These are phyloP conservation scores for Ilyonectria sp. DNA, from an alignment of 2,329 filamentous ascomycete species.

Conservation along the genomic window DNA sequence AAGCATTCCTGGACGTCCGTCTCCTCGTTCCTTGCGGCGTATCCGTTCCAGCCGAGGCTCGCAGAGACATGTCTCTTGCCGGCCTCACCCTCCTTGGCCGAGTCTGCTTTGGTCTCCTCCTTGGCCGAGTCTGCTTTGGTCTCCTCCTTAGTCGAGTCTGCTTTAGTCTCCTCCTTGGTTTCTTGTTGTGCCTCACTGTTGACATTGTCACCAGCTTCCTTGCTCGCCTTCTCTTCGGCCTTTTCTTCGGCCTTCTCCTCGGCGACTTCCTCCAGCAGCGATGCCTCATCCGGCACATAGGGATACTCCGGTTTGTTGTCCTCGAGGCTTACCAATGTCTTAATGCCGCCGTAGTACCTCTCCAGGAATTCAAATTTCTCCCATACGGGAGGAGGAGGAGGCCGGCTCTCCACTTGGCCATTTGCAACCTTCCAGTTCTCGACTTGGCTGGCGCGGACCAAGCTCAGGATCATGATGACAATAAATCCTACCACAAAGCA, in stretches of 20 bases:
- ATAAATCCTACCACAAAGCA: slow-evolving; percentile 78
- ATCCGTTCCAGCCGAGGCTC: slow-evolving; percentile 55
- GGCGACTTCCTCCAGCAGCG: slow-evolving; percentile 36
- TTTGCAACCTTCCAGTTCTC: slow-evolving; percentile 77
- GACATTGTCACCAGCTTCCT: slow-evolving; percentile 37
- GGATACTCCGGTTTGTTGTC: slow-evolving; percentile 89
- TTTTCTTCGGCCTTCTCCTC: slow-evolving; percentile 37
- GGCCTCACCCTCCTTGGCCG: slow-evolving; percentile 27
- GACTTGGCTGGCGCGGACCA: slow-evolving; percentile 81
- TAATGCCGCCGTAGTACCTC: slow-evolving; percentile 91
- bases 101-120: slow-evolving; percentile 20
- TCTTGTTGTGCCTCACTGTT: slow-evolving; percentile 32
- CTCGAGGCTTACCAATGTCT: slow-evolving; percentile 75
- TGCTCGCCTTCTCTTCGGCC: slow-evolving; percentile 27
- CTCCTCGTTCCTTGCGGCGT: slow-evolving; percentile 59
- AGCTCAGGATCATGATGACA: slow-evolving; percentile 81
- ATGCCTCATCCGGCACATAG: slow-evolving; percentile 71
- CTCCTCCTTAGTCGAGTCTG: slow-evolving; percentile 17
- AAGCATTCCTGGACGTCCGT: slow-evolving; percentile 80
- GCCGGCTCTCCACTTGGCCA: slow-evolving; percentile 59
- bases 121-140: slow-evolving; percentile 18
- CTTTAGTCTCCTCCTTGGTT: slow-evolving; percentile 27
- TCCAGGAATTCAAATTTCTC: slow-evolving; percentile 88
- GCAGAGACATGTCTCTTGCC: slow-evolving; percentile 42
- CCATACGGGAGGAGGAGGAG: slow-evolving; percentile 80